These are phyloP conservation scores for Entomortierella chlamydospora DNA, from an alignment of 192 early-diverging fungal genomes.

Conservation along the genomic window DNA sequence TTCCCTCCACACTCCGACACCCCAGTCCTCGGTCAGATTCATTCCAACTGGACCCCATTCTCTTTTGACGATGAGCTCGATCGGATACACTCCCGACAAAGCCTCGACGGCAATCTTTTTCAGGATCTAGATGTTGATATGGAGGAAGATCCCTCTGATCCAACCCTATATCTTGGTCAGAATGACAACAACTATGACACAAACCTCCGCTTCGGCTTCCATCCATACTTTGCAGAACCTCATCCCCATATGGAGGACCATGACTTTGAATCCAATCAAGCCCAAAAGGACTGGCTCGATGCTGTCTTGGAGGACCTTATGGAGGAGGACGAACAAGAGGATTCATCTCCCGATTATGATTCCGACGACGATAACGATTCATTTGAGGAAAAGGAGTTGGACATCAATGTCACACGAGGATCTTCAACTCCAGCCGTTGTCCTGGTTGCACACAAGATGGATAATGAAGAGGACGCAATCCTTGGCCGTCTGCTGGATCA, in stretches of 20 bases:
- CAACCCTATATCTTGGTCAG: neutral
- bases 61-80: constrained; percentile 36
- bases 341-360: constrained; percentile 11
- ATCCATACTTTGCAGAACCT: constrained; percentile 3
- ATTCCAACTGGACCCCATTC: constrained; percentile 18
- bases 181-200: neutral
- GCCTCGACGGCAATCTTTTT: neutral
- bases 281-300: constrained; percentile 46
- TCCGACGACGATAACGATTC: constrained; percentile 14
- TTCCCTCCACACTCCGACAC: neutral
- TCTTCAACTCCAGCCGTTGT: neutral
- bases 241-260: constrained; percentile 18
- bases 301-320: constrained; percentile 45
- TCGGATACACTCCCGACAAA: constrained; percentile 18
- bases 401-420: neutral
- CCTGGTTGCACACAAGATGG: neutral
- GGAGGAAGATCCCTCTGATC: constrained; percentile 13
- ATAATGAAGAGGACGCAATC: neutral
- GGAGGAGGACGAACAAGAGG: constrained; percentile 38
- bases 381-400: neutral
- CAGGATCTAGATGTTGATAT: constrained; percentile 31
- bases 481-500: neutral
- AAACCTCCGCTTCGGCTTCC: neutral
- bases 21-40: neutral
- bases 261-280: constrained; percentile 27